These are phyloP conservation scores for Russula earlei DNA, from an alignment of 768 basidiomycete genomes.

Conservation along the genomic window DNA sequence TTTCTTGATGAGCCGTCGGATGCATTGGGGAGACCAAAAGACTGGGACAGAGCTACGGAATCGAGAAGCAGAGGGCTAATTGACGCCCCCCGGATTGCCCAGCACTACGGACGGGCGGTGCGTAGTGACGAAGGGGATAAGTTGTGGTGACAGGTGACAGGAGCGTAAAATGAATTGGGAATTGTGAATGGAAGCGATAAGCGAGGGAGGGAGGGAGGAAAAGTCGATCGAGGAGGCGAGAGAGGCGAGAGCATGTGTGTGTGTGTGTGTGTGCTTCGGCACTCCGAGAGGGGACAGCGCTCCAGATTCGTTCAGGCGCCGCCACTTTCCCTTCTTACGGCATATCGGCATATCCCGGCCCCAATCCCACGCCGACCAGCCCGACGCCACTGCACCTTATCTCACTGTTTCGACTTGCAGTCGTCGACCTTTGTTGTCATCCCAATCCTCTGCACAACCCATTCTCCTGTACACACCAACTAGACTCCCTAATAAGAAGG, in stretches of 20 bases:
- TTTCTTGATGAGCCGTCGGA: not conserved
- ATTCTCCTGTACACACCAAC: not conserved
- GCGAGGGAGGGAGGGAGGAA: no score
- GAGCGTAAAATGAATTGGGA: no score
- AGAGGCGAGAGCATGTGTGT: no score
- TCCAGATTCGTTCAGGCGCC: not conserved
- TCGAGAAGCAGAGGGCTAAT: not conserved
- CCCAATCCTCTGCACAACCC: not conserved
- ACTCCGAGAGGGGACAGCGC: not conserved
- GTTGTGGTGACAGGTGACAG: not conserved
- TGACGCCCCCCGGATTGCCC: not conserved
- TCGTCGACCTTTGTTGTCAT: not conserved
- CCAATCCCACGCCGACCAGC: not conserved
- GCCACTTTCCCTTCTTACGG: not conserved
- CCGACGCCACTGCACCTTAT: conserved; percentile 1
- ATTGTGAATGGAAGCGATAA: no score
- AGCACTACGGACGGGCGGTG: not conserved
- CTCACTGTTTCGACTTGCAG: not conserved
- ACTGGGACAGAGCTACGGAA: not conserved
- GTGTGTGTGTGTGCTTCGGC: not conserved
- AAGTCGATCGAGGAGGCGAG: not conserved
- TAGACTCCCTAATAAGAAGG: not conserved
- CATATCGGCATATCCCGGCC: not conserved
- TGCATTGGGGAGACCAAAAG: not conserved
- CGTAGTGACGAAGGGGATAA: not conserved